Base-by-base conservation (phyloP, 2,329 filamentous ascomycete genomes). In the Monosporascus ibericus region DNA sequence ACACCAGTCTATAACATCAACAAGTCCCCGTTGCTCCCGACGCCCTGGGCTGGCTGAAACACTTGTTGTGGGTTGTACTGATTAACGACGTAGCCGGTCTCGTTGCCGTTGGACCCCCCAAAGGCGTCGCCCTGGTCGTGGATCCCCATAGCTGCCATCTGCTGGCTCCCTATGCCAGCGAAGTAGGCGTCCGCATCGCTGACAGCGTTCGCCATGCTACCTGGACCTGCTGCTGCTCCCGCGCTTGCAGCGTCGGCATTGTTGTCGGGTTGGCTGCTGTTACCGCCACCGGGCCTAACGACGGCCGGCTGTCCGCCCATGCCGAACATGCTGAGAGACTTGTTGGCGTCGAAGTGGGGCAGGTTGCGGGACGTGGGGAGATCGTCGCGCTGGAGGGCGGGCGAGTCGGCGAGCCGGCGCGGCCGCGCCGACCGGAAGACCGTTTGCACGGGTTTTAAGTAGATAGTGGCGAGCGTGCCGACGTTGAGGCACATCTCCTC, bases 401-500 rank as follows among this genome's bases (percentile, higher is more conserved):
- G 92, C 2, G 87, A 92, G 50, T 95, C 89, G 51, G 84, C 79
- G 2, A 99, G 78, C 52, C 85, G 85, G 22, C 90, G 81, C 1
- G 90, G 87, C 15, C 94, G 82, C 14, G 94, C 92, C 18, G 86
- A 87, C 52, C 94, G 87, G 78, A 99, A 99, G 9, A 99, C 94
- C 50, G 94, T 92, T 68, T 97, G 91, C 6, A 99, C 92, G 3
- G 94, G 94, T 70, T 99, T 99, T 48, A 99, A 82, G 70, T 99
- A 99, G 49, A 99, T 92, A 1, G 94, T 99, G 3, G 94, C 94
- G 3, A 99, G 79, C 0, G 94, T 97, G 59, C 94, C 94, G 46
- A 99, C 92, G 61, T 92, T 95, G 54, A 99, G 81, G 65, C 94
- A 97, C 82, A 99, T 92, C 69, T 99, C 94, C 71, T 99, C 94